Base-by-base conservation (phyloP, 1,284 basidiomycete genomes). In the Exsudoporus floridanus region DNA sequence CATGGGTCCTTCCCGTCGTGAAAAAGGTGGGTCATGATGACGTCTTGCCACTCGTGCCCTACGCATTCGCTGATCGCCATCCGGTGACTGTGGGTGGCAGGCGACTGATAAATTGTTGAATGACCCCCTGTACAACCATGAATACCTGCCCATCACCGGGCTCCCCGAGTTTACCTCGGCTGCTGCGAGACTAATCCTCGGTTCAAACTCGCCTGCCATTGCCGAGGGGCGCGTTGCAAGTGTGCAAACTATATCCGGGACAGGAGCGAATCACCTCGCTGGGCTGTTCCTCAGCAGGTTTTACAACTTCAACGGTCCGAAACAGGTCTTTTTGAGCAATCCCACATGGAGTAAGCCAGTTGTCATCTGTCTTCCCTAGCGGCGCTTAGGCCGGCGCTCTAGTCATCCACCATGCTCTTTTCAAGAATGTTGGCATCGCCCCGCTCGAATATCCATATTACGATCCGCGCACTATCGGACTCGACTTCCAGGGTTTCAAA, bases 201-300 rank as follows among this genome's bases (percentile, higher is more conserved):
- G 93, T 10, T 53, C 75, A 10, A 78, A 88, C 57, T 92, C 91
- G 28, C 75, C 81, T 44, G 90, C 86, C 21, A 76, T 96, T 60
- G 74, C 77, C 56, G 87, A 94, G 61, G 78, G 78, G 37, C 82
- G 90, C 44, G 83, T 84, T 34, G 76, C 78, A 49, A 90, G 86
- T 63, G 87, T 91, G 37, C 94, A 98, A 74, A 95, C 94, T 13
- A 90, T 97, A 62, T 97, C 94, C 16, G 91, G 95, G 33, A 98
- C 96, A 1, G 96, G 97, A 53, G 96, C 94, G 46, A 92, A 98
- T 73, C 93, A 97, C 70, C 78, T 98, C 28, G 97, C 88, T 28
- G 94, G 87, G 1, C 75, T 92, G 43, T 98, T 99, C 78, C 76
- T 99, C 54, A 84, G 85, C 55, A 82, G 82, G 50, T 96, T 93